Base-by-base conservation (phyloP, 2,329 filamentous ascomycete species). In the Pseudopyricularia javanii region DNA sequence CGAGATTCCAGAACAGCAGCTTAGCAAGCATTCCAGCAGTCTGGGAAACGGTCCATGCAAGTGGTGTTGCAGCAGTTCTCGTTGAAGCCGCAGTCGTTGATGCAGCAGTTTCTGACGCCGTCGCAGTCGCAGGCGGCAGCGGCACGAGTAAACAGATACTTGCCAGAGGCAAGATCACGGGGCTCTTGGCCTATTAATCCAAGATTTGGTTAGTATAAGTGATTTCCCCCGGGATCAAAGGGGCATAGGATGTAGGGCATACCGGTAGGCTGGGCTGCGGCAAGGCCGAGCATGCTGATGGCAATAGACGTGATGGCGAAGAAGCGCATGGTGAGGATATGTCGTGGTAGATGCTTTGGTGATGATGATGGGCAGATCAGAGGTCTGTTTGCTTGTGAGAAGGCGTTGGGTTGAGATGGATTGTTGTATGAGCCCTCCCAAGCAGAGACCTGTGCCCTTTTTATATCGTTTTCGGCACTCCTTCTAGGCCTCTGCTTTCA, bases 81-180 rank as follows among this genome's bases (percentile, higher is more conserved):
- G 61, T 75, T 55, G 17, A 45, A 50, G 47, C 28, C 54, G 54
- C 53, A 58, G 57, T 74, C 70, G 49, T 77, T 61, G 9, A 69
- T 60, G 40, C 40, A 45, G 40, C 40, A 45, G 22, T 20, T 20
- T 20, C 40, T 45, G 40, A 45, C 40, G 22, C 40, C 40, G 15
- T 45, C 40, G 22, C 40, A 45, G 12, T 45, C 40, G 12, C 40
- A 45, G 22, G 40, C 40, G 24, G 40, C 22, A 12, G 40, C 20
- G 20, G 40, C 22, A 14, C 40, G 40, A 20, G 40, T 15, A 24
- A 45, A 45, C 9, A 45, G 40, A 22, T 45, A 45, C 15, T 45
- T 45, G 40, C 40, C 40, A 45, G 40, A 45, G 24, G 40, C 40
- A 45, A 26, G 17, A 15, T 20, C 40, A 14, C 20, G 40, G 40